Percentiles rank a stretch among this genome's conserved stretches.
phyloP scores from a whole-genome alignment of 2,329 filamentous ascomycete genomes.

The Fusarium tuaranense region DNA sequence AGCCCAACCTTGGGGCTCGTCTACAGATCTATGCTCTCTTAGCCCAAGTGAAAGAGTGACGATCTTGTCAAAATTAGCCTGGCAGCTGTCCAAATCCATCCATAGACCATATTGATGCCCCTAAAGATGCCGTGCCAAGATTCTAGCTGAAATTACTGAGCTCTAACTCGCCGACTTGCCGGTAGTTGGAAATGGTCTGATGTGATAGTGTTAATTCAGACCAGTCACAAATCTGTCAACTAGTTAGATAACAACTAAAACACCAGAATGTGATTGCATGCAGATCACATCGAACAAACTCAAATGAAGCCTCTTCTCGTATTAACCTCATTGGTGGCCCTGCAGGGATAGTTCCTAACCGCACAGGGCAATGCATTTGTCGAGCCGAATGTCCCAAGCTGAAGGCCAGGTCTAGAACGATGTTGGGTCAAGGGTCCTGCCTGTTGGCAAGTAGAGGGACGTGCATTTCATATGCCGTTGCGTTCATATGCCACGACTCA shows the following conservation, averaged over 20 bases:
- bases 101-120: background rate
- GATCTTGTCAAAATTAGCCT: background rate
- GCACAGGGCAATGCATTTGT: background rate
- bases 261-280: background rate
- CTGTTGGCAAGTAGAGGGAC: background rate
- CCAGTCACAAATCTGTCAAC: background rate
- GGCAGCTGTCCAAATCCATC: background rate
- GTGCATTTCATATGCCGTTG: background rate
- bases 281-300: background rate
- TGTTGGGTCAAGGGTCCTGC: background rate
- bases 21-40: background rate
- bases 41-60: background rate
- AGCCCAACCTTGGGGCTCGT: too few relatives aligned
- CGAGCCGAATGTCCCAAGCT: slow-evolving; percentile 2
- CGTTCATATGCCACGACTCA: background rate
- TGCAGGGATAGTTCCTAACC: background rate
- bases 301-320: background rate
- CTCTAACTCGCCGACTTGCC: background rate
- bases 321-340: background rate
- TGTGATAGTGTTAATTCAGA: background rate
- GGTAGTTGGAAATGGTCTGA: background rate
- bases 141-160: background rate
- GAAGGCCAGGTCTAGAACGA: background rate
- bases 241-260: background rate
- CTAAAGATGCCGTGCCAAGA: background rate